Conservation (phyloP, 768 basidiomycete genomes). For the Clitopilus passeckerianus region DNA sequence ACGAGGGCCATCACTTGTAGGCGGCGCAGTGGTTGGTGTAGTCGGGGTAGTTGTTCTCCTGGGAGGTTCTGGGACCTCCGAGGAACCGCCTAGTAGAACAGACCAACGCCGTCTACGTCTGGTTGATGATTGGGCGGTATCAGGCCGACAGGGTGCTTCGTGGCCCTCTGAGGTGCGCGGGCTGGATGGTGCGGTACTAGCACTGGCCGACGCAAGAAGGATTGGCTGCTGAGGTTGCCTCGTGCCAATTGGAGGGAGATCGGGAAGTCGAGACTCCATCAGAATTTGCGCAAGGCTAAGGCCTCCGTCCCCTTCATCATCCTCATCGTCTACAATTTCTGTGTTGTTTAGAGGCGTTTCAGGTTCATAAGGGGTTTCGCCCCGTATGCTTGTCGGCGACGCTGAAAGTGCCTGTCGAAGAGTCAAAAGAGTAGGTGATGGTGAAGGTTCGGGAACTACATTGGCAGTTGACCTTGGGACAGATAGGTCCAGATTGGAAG, state of each 20-base stretch:
- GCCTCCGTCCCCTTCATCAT: conserved; percentile 55
- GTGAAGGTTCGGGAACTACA: conserved; percentile 49
- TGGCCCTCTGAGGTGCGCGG: conserved; percentile 44
- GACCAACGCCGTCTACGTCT: conserved; percentile 70
- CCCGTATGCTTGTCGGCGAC: conserved; percentile 11
- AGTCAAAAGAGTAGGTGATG: conserved; percentile 57
- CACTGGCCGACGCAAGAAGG: conserved; percentile 43
- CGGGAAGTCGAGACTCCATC: conserved; percentile 73
- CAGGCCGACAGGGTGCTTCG: conserved; percentile 21
- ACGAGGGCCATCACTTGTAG: conserved; percentile 18
- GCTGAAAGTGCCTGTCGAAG: conserved; percentile 58
- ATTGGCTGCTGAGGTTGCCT: conserved; percentile 65
- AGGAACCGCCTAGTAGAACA: conserved; percentile 37
- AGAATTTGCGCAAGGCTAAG: conserved; percentile 73
- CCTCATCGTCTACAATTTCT: conserved; percentile 48
- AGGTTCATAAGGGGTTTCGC: conserved; percentile 21
- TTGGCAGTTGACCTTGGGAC: conserved; percentile 29
- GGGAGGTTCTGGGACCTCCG: conserved; percentile 18
- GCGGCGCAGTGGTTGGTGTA: conserved; percentile 19
- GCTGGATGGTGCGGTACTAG: conserved; percentile 28
- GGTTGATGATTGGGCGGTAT: conserved; percentile 26
- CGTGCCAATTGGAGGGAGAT: conserved; percentile 67
- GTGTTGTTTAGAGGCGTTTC: conserved; percentile 37
- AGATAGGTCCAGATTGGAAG: conserved; percentile 64
- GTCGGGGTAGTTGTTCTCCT: conserved; percentile 12